Percentiles rank a stretch among this genome's conserved stretches.
These are phyloP conservation scores for Suillus decipiens DNA, from an alignment of 768 basidiomycete species.

Conservation along the genomic window DNA sequence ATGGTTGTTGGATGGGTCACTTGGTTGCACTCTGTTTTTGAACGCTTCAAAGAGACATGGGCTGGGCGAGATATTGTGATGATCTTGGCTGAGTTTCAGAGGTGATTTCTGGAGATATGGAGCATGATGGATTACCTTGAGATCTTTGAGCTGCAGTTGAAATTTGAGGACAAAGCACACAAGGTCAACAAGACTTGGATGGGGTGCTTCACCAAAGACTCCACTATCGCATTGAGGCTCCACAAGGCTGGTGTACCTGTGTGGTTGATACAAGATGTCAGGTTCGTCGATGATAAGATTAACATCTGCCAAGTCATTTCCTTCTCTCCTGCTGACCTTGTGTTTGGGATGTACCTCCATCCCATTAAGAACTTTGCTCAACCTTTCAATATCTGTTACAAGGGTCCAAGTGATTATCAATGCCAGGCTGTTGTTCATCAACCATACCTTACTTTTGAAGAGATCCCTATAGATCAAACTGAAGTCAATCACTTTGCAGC, in stretches of 20 bases:
- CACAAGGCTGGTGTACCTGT: constrained; percentile 2
- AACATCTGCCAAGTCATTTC: not conserved
- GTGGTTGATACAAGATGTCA: not conserved
- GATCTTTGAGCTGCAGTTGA: not conserved
- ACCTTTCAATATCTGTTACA: not conserved
- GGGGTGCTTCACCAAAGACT: constrained; percentile 6
- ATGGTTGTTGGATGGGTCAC: not conserved
- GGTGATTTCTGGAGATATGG: not conserved
- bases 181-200: constrained; percentile 4
- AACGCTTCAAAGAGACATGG: not conserved
- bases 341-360: not conserved
- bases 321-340: not conserved
- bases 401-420: not conserved
- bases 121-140: not conserved
- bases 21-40: not conserved
- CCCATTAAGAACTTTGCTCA: not conserved
- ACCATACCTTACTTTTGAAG: not conserved
- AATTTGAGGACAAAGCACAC: not conserved
- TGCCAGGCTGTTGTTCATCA: not conserved
- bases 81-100: constrained; percentile 2
- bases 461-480: not conserved
- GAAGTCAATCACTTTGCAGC: not conserved
- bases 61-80: not conserved
- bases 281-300: not conserved
- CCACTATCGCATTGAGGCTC: not conserved